Evolutionary conservation across 768 basidiomycete genomes (phyloP).

Genomic region (Cyclocybe cylindracea): DNA sequence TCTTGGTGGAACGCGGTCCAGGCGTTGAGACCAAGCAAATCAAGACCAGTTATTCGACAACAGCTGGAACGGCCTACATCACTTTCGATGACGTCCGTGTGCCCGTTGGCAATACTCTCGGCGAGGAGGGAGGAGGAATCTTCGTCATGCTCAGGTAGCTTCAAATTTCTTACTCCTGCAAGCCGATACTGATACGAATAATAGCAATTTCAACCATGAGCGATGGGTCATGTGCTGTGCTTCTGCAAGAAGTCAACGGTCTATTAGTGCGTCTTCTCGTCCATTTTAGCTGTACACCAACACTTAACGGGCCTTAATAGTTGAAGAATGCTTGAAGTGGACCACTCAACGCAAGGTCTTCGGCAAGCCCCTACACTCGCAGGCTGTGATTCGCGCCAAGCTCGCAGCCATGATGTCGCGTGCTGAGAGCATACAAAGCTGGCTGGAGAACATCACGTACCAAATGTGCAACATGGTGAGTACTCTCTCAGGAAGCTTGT

Average conservation of each 20-base stretch:
- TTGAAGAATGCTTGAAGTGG: constrained; percentile 94
- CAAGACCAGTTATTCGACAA: constrained; percentile 72
- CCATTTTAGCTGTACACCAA: background rate
- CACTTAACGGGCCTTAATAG: constrained; percentile 22
- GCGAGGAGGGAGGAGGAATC: constrained; percentile 46
- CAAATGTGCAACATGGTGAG: constrained; percentile 85
- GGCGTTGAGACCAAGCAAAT: constrained; percentile 79
- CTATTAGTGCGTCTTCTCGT: constrained; percentile 21
- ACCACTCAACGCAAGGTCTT: constrained; percentile 87
- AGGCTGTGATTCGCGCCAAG: constrained; percentile 87
- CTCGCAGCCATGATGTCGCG: constrained; percentile 88
- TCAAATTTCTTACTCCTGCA: background rate
- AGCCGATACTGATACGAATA: background rate
- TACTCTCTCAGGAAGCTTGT: background rate
- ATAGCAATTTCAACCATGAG: constrained; percentile 91
- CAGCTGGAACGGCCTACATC: constrained; percentile 84
- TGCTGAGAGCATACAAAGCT: constrained; percentile 61
- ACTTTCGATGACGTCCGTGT: constrained; percentile 86
- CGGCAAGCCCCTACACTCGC: constrained; percentile 81
- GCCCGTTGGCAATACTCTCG: constrained; percentile 84
- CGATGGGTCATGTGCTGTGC: constrained; percentile 88
- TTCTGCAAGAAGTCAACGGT: constrained; percentile 55
- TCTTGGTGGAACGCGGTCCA: constrained; percentile 63
- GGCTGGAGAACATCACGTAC: constrained; percentile 87
- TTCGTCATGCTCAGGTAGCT: constrained; percentile 35